Conservation (phyloP, 2,329 filamentous ascomycete species). For the Aspergillus hiratsukae region DNA sequence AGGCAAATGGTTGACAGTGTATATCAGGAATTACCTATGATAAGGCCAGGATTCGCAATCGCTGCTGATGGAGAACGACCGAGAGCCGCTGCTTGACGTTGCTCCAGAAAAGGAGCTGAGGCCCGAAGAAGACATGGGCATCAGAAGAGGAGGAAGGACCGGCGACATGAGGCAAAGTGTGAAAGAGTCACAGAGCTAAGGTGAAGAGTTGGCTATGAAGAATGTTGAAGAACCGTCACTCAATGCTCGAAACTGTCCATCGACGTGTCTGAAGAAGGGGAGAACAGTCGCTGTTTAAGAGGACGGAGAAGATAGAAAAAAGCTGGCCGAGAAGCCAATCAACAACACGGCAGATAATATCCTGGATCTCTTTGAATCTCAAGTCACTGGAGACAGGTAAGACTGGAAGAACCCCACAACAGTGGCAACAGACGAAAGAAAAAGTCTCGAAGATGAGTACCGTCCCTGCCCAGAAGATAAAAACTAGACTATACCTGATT, state of each 20-base stretch:
- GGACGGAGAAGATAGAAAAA: conserved; percentile 7
- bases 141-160: conserved; percentile 23
- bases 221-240: background rate
- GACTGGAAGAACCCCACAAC: conserved; percentile 9
- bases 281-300: conserved; percentile 7
- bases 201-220: background rate
- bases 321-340: conserved; percentile 5
- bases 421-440: conserved; percentile 7
- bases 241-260: background rate
- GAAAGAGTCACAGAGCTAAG: background rate
- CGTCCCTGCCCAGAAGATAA: conserved; percentile 11
- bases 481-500: background rate
- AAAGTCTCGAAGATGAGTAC: conserved; percentile 5
- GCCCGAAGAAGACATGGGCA: conserved; percentile 28
- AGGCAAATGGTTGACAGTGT: conserved; percentile 5
- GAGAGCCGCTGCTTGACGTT: conserved; percentile 25
- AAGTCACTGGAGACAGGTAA: conserved; percentile 6
- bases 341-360: conserved; percentile 16
- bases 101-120: conserved; percentile 28
- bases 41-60: conserved; percentile 31
- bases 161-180: conserved; percentile 26
- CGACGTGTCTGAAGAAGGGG: conserved; percentile 1
- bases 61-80: conserved; percentile 26
- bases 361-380: conserved; percentile 6
- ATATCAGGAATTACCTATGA: conserved; percentile 31